Conservation (phyloP, 2,329 filamentous ascomycete genomes). For the Fusarium continuum region DNA sequence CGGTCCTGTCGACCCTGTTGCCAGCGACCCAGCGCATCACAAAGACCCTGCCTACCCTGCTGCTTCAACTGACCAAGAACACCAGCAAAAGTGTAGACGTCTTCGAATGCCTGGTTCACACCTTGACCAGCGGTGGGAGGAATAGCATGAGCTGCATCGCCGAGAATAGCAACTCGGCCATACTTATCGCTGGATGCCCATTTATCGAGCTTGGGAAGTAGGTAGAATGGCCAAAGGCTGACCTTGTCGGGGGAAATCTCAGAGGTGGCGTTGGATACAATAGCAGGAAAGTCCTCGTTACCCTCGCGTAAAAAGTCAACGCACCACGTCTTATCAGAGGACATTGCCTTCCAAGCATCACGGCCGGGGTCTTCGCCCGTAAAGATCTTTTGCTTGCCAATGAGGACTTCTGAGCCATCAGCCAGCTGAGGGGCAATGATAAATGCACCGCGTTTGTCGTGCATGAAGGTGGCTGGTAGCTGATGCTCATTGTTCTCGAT, state of each 20-base stretch:
- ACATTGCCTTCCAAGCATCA: conserved; percentile 54
- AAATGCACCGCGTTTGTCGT: conserved; percentile 55
- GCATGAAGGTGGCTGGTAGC: conserved; percentile 56
- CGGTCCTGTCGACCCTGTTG: conserved; percentile 58
- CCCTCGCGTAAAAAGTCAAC: conserved; percentile 48
- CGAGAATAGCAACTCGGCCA: conserved; percentile 55
- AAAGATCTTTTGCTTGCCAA: conserved; percentile 56
- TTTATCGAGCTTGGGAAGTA: conserved; percentile 55
- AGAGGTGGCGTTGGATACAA: conserved; percentile 49
- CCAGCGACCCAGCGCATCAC: conserved; percentile 49
- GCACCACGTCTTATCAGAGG: conserved; percentile 50
- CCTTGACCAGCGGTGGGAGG: conserved; percentile 59
- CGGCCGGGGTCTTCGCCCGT: conserved; percentile 48
- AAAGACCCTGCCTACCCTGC: conserved; percentile 38
- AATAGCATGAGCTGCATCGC: conserved; percentile 60
- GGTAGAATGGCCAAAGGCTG: conserved; percentile 61
- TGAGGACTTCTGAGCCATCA: conserved; percentile 59
- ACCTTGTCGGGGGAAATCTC: conserved; percentile 46
- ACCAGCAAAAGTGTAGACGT: conserved; percentile 57
- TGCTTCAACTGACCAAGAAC: conserved; percentile 46
- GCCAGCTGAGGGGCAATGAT: conserved; percentile 59
- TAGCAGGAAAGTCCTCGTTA: conserved; percentile 49
- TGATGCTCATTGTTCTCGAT: conserved; percentile 47
- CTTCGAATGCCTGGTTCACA: conserved; percentile 59
- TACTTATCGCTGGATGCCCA: conserved; percentile 51